Percentiles rank a stretch among this genome's conserved stretches.
Evolutionary conservation across 306 rosid species (phyloP).

Genomic region (Coriaria nepalensis): DNA sequence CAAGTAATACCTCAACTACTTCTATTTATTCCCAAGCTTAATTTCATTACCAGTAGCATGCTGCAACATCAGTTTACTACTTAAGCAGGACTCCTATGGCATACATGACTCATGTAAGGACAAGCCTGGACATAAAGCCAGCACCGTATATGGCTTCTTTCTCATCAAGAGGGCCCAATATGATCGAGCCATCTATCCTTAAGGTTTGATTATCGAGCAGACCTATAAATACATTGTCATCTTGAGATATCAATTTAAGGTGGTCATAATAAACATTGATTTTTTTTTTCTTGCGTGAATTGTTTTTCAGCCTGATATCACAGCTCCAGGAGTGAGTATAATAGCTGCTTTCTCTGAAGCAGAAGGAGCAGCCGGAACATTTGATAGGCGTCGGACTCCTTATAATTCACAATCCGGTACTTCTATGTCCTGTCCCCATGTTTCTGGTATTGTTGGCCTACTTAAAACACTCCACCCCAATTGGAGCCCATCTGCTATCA

Average conservation of each 20-base stretch:
- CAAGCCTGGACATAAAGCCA: conserved; percentile 24
- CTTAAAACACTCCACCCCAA: conserved; percentile 36
- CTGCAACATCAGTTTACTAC: not conserved
- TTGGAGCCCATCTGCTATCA: conserved; percentile 58
- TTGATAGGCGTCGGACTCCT: conserved; percentile 23
- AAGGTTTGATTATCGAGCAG: conserved; percentile 29
- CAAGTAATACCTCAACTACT: conserved; percentile 22
- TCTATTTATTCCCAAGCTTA: not conserved
- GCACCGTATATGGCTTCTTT: conserved; percentile 49
- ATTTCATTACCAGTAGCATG: not conserved
- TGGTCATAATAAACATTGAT: too few species aligned
- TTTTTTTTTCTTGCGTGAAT: too few species aligned
- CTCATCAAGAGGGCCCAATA: conserved; percentile 68
- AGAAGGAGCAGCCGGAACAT: not conserved
- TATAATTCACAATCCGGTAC: conserved; percentile 26
- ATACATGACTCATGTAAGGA: conserved; percentile 22
- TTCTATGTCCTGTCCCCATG: conserved; percentile 60
- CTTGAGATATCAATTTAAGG: too few species aligned
- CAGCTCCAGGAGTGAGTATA: conserved; percentile 42
- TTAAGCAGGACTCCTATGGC: conserved; percentile 38
- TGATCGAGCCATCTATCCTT: conserved; percentile 26
- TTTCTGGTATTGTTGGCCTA: conserved; percentile 38
- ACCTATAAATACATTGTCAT: not conserved
- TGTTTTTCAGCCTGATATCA: conserved; percentile 34
- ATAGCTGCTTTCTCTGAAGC: conserved; percentile 28